These are phyloP conservation scores for Balamuthia mandrillaris DNA, from an alignment of 208 protist species.

Conservation along the genomic window DNA sequence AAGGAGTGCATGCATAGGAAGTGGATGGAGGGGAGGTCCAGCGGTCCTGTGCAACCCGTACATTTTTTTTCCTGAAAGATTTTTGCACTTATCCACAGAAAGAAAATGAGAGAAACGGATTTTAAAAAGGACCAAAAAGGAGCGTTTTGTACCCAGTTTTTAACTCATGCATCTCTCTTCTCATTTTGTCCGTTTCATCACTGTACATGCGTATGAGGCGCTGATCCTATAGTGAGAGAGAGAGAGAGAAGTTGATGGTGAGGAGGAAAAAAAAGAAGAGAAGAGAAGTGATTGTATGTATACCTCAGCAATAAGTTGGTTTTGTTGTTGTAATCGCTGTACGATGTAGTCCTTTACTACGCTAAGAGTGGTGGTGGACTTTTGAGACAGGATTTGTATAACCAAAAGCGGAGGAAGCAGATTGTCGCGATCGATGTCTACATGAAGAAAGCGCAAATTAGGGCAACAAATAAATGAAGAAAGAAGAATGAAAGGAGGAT, in stretches of 20 bases:
- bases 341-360: slow-evolving; percentile 84
- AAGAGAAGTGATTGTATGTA: too few species aligned
- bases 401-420: slow-evolving; percentile 86
- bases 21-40: slow-evolving; percentile 89
- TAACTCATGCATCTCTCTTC: slow-evolving; percentile 72
- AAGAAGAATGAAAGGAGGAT: too few species aligned
- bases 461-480: too few species aligned
- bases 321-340: slow-evolving; percentile 66
- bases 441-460: background rate
- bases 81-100: slow-evolving; percentile 62
- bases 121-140: background rate
- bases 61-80: slow-evolving; percentile 84
- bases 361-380: slow-evolving; percentile 66
- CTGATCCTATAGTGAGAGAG: slow-evolving; percentile 43
- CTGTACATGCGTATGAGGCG: slow-evolving; percentile 67
- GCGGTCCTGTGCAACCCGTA: slow-evolving; percentile 71
- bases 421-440: slow-evolving; percentile 79
- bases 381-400: slow-evolving; percentile 79
- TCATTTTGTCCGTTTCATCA: slow-evolving; percentile 71
- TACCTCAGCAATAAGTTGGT: slow-evolving; percentile 54
- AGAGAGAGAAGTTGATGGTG: background rate
- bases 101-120: too few species aligned
- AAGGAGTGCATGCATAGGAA: slow-evolving; percentile 90
- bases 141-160: slow-evolving; percentile 46
- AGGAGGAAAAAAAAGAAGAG: background rate